Conservation (phyloP, 768 basidiomycete genomes). For the Boletus huronensis region DNA sequence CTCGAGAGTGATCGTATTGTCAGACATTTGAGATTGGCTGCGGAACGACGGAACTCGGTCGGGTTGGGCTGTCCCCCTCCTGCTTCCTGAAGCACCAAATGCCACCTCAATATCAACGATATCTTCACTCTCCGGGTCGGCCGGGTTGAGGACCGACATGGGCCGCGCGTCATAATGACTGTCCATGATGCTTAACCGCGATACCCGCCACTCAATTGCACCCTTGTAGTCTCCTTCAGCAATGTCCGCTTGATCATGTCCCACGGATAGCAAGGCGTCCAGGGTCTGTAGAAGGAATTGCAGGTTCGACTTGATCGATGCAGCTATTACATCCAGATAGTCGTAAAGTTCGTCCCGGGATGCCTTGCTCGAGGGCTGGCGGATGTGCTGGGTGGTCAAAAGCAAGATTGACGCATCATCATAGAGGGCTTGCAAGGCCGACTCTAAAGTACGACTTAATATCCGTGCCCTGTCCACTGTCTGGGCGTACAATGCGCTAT, state of each 20-base stretch:
- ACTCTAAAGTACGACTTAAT: slow-evolving; percentile 69
- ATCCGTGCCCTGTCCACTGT: slow-evolving; percentile 67
- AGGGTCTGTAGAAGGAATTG: slow-evolving; percentile 54
- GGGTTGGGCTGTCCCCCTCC: slow-evolving; percentile 19
- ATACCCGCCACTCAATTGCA: slow-evolving; percentile 76
- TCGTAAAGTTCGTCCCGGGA: slow-evolving; percentile 32
- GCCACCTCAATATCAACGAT: slow-evolving; percentile 58
- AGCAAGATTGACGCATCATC: slow-evolving; percentile 67
- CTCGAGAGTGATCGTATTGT: slow-evolving; percentile 32
- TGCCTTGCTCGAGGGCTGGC: slow-evolving; percentile 6
- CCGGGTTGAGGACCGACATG: slow-evolving; percentile 35
- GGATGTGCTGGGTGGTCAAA: slow-evolving; percentile 47
- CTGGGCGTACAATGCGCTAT: slow-evolving; percentile 53
- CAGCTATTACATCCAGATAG: slow-evolving; percentile 46
- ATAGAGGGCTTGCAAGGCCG: slow-evolving; percentile 65
- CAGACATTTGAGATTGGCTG: slow-evolving; percentile 34
- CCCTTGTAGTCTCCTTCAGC: slow-evolving; percentile 68
- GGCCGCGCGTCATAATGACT: slow-evolving; percentile 45
- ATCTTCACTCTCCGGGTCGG: slow-evolving; percentile 46
- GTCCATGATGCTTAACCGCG: slow-evolving; percentile 61
- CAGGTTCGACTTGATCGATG: slow-evolving; percentile 56
- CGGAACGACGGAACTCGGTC: slow-evolving; percentile 30
- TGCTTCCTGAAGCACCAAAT: slow-evolving; percentile 40
- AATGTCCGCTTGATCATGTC: slow-evolving; percentile 68
- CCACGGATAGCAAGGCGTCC: slow-evolving; percentile 58